Evolutionary conservation across 306 rosid genomes (phyloP).

Genomic region (Crotalaria pallida): DNA sequence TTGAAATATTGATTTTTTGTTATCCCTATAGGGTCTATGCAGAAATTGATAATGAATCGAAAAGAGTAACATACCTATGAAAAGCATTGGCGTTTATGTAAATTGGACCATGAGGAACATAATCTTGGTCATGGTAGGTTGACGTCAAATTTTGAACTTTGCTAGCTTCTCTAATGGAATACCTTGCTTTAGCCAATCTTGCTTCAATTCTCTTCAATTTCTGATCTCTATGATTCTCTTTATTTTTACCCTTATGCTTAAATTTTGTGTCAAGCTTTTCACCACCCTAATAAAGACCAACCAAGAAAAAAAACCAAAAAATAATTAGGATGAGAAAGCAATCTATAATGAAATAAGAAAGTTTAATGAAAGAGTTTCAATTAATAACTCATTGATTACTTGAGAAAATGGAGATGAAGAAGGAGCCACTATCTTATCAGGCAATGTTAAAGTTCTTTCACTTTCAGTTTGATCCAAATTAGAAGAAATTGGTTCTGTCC

Average conservation of each 20-base stretch:
- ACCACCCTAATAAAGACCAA: not conserved
- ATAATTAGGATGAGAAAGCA: conserved; percentile 7
- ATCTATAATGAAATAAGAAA: not conserved
- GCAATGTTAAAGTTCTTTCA: not conserved
- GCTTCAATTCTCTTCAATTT: conserved; percentile 32
- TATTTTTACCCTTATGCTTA: conserved; percentile 4
- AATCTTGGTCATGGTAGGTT: conserved; percentile 32
- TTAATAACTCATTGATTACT: not conserved
- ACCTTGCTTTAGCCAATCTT: conserved; percentile 38
- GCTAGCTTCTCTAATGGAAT: conserved; percentile 45
- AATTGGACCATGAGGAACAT: conserved; percentile 50
- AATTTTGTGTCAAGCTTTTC: conserved; percentile 27
- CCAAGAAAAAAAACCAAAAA: not conserved
- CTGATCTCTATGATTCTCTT: not conserved
- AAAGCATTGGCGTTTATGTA: conserved; percentile 46
- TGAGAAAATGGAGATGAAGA: not conserved
- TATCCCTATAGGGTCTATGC: not conserved
- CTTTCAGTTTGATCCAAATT: not conserved
- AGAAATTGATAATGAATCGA: not conserved
- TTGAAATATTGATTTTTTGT: not conserved
- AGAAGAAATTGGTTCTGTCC: not conserved
- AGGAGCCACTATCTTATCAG: conserved; percentile 10
- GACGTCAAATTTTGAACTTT: conserved; percentile 31
- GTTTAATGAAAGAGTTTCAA: not conserved
- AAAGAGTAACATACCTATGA: conserved; percentile 29